Evolutionary conservation across 1,284 basidiomycete genomes (phyloP).

Genomic region (Ceratobasidium papillatum): DNA sequence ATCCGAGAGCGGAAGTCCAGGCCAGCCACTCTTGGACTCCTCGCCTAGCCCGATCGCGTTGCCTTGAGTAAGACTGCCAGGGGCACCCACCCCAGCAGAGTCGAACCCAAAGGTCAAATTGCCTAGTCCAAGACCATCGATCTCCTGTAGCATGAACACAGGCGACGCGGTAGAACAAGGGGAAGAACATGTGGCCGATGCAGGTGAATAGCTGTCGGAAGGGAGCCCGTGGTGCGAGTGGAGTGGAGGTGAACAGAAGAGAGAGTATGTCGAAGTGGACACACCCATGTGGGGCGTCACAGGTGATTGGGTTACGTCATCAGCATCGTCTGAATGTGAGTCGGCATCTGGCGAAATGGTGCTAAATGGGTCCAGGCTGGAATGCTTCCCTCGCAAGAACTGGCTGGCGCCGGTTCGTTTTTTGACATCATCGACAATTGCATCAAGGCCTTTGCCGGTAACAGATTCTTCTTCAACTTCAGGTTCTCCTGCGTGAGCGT

Average conservation of each 20-base stretch:
- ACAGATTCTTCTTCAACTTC: constrained; percentile 43
- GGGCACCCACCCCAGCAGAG: neutral
- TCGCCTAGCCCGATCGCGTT: constrained; percentile 25
- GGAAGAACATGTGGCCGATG: constrained; percentile 26
- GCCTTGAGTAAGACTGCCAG: neutral
- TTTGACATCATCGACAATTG: constrained; percentile 61
- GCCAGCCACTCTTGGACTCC: constrained; percentile 31
- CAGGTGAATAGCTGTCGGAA: constrained; percentile 19
- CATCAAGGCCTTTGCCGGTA: constrained; percentile 59
- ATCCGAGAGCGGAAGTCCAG: constrained; percentile 30
- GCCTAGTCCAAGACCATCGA: constrained; percentile 28
- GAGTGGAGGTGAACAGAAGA: constrained; percentile 36
- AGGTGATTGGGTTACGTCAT: constrained; percentile 36
- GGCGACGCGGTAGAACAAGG: constrained; percentile 30
- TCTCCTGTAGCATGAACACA: constrained; percentile 33
- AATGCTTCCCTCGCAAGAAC: constrained; percentile 62
- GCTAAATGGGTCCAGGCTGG: constrained; percentile 61
- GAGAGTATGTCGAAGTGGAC: constrained; percentile 25
- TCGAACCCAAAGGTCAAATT: constrained; percentile 29
- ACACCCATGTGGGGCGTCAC: constrained; percentile 34
- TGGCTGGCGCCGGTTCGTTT: constrained; percentile 59
- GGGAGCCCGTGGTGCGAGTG: constrained; percentile 29
- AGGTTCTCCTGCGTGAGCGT: constrained; percentile 43
- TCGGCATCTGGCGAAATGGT: constrained; percentile 48
- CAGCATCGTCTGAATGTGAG: constrained; percentile 38